Evolutionary conservation across 768 basidiomycete species (phyloP).

Genomic region (Tricholoma terreum): DNA sequence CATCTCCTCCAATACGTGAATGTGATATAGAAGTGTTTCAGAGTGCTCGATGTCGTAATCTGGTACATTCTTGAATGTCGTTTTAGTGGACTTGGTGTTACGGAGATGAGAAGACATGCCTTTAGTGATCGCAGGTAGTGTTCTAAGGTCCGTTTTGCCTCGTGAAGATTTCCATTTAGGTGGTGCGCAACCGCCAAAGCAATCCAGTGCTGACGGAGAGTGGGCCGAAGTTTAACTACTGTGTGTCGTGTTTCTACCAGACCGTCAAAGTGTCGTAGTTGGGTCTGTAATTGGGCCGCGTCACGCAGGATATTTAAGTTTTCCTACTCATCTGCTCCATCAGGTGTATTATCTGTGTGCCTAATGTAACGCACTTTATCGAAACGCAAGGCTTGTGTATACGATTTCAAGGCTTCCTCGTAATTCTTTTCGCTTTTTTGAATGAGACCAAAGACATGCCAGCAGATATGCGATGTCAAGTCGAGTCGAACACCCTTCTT

Average conservation of each 20-base stretch:
- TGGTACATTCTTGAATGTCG: conserved; percentile 60
- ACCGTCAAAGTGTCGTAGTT: conserved; percentile 74
- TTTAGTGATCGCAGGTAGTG: conserved; percentile 71
- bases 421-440: conserved; percentile 95
- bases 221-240: conserved; percentile 77
- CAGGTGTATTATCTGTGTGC: conserved; percentile 2
- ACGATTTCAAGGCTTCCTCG: conserved; percentile 91
- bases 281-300: conserved; percentile 83
- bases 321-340: conserved; percentile 50
- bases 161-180: conserved; percentile 68
- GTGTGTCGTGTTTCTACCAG: conserved; percentile 81
- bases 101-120: conserved; percentile 37
- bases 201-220: conserved; percentile 85
- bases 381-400: conserved; percentile 81
- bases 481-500: conserved; percentile 82
- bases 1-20: conserved; percentile 69
- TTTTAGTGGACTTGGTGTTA: background rate
- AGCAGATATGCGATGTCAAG: conserved; percentile 88
- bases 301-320: conserved; percentile 93
- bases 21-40: conserved; percentile 77
- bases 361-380: conserved; percentile 65
- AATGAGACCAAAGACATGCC: conserved; percentile 97
- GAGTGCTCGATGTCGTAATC: conserved; percentile 80
- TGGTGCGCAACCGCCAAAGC: conserved; percentile 87
- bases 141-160: conserved; percentile 71